These are phyloP conservation scores for Fusarium sp. DNA, from an alignment of 2,329 filamentous ascomycete genomes.

Conservation along the genomic window DNA sequence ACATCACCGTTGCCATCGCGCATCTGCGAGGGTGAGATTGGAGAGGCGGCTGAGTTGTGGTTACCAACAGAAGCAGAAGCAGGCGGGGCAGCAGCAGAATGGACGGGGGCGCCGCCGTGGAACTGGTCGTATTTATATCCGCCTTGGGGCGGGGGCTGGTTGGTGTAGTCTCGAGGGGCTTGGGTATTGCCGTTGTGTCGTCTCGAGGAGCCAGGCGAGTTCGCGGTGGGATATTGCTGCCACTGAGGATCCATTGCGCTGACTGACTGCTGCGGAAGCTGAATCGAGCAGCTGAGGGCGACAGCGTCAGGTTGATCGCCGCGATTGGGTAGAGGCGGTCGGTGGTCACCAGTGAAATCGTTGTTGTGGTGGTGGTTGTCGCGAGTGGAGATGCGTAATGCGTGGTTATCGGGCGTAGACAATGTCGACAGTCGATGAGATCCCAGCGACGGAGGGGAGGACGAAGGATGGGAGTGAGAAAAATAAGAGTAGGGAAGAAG, in stretches of 20 bases:
- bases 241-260: constrained; percentile 65
- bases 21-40: constrained; percentile 64
- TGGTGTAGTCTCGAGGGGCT: constrained; percentile 59
- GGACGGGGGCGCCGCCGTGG: constrained; percentile 55
- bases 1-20: constrained; percentile 81
- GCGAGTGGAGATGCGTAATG: constrained; percentile 28
- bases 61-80: constrained; percentile 54
- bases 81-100: constrained; percentile 38
- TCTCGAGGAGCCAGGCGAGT: constrained; percentile 66
- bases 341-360: constrained; percentile 26
- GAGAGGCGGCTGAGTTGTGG: constrained; percentile 67
- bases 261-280: constrained; percentile 31
- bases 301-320: constrained; percentile 28
- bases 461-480: constrained; percentile 19
- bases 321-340: constrained; percentile 14
- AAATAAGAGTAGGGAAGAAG: constrained; percentile 33
- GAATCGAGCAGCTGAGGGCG: constrained; percentile 33
- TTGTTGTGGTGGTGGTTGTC: constrained; percentile 23
- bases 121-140: constrained; percentile 76
- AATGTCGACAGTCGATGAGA: constrained; percentile 33
- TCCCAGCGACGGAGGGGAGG: constrained; percentile 14
- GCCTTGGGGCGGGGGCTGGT: constrained; percentile 54
- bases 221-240: constrained; percentile 71
- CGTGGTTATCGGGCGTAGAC: constrained; percentile 34
- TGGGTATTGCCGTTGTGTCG: constrained; percentile 67